Evolutionary conservation across 2,329 filamentous ascomycete genomes (phyloP), one percentile per base, ranked within the genome.

Genomic region (Geosmithia morbida): DNA sequence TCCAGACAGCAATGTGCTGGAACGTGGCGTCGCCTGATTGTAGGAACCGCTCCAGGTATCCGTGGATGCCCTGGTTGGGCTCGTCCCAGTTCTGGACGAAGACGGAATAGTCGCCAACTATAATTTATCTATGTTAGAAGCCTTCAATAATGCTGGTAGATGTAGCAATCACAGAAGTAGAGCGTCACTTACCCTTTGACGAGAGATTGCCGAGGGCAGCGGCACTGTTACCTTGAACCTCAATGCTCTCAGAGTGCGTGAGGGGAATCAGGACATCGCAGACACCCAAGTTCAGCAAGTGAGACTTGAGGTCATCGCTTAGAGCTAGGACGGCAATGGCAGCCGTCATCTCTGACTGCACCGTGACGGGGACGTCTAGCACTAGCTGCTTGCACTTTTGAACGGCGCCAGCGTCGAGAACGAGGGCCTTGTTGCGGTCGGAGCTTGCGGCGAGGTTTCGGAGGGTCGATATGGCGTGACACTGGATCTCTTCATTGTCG

Each of bases 291-390:
- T 87, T 89, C 48, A 98, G 70, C 13, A 98, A 75, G 59, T 94
- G 86, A 4, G 85, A 80, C 67, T 98, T 98, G 49, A 98, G 75
- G 53, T 98, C 92, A 57, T 98, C 92, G 56, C 90, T 96, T 46
- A 98, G 70, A 17, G 92, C 92, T 52, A 98, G 74, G 14, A 98
- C 92, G 39, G 92, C 92, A 64, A 98, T 96, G 1, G 92, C 92
- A n/a, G 92, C 92, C 4, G 92, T 98, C 92, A 98, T 98, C 65
- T 98, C 92, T 2, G 89, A 96, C 62, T 98, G 92, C 2, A 98
- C 92, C 40, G 86, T 90, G 45, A 97, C 75, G 0, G 92, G 88
- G 2, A 97, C 92, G 48, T 94, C 83, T 17, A 98, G 72, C 20
- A 98, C 89, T 46, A 98, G 74, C 60, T 97, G 87, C 67, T 96